A percentile compares a stretch with the other conserved stretches of the same genome.
These are phyloP conservation scores for Celoporthe dispersa DNA, from an alignment of 2,329 filamentous ascomycete genomes.

Conservation along the genomic window DNA sequence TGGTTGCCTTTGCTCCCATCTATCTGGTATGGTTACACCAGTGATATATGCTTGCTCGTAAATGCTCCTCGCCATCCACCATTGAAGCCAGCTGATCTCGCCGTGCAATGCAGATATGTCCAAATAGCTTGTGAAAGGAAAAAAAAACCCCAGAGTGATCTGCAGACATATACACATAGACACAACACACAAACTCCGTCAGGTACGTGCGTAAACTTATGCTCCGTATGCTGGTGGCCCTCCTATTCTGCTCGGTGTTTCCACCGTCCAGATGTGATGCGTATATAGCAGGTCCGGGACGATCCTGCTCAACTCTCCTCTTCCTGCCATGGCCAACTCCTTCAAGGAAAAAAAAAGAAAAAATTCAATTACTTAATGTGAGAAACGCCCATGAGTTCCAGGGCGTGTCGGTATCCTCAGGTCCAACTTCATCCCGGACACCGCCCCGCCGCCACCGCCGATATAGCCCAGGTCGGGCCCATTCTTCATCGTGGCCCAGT, in stretches of 20 bases:
- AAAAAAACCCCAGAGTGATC: neutral
- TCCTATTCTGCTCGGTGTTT: neutral
- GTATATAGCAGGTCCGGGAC: too few relatives aligned
- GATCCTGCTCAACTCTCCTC: neutral
- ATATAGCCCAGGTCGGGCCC: constrained; percentile 26
- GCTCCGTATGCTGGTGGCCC: neutral
- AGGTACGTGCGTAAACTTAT: neutral
- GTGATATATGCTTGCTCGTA: neutral
- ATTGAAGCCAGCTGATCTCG: neutral
- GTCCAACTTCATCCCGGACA: constrained; percentile 2
- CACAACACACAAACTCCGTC: neutral
- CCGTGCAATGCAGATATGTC: neutral
- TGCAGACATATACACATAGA: neutral
- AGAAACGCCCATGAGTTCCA: constrained; percentile 14
- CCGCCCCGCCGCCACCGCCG: constrained; percentile 14
- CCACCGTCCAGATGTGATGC: neutral
- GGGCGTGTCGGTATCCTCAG: constrained; percentile 14
- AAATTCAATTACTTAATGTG: neutral
- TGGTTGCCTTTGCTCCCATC: neutral
- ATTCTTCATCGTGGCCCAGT: constrained; percentile 66
- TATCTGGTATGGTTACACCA: neutral
- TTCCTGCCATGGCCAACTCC: too few relatives aligned
- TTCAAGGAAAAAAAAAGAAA: neutral
- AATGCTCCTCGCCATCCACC: neutral
- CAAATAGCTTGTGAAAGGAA: neutral